Base-by-base conservation (phyloP, 2,329 filamentous ascomycete genomes). In the Aspergillus intermedius region DNA sequence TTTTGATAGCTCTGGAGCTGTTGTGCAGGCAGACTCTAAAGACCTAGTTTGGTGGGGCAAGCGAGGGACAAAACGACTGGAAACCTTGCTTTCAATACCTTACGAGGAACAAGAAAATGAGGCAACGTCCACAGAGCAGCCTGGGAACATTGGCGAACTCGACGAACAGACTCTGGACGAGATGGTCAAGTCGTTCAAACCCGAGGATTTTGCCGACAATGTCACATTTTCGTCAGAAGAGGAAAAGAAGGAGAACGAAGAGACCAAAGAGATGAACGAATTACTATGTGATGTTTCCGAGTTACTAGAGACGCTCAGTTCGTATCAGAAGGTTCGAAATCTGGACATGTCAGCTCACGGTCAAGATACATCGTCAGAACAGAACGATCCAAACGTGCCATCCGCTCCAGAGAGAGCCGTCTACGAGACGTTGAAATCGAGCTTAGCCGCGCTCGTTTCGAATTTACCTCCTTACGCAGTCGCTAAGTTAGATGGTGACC, bases 391-490 rank as follows among this genome's bases (percentile, higher is more conserved):
- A 1, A 72, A 74, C 8, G 71, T 68, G 1, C 82, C 82, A 4
- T 79, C 78, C 0, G 68, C 74, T 15, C 75, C 77, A 25, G 82
- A 85, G 56, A 65, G 74, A 34, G 72, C 74, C 35, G 71, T 79
- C 0, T 95, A 94, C 63, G 78, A 88, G 54, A 78, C 84, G 22
- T 76, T 95, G 46, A 89, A 86, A 63, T 79, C 83, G 3, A 88
- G 91, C 62, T 74, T 95, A 17, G 75, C 81, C 0, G 73, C 90
- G 25, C 81, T 95, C 53, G 79, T 95, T 51, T 78, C 85, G 55
- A 82, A 79, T 35, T 72, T 95, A 9, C 90, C 90, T 1, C 90
- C 90, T 1, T 93, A 89, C 62, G 87, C 87, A 1, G 86, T 95
- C 21, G 84, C 90, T 5, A 91, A 93, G 60, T 74, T 95, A 52